Evolutionary conservation across 83 land plant genomes (phyloP), one percentile per base, ranked within the genome.

Genomic region (Larix sibirica): DNA sequence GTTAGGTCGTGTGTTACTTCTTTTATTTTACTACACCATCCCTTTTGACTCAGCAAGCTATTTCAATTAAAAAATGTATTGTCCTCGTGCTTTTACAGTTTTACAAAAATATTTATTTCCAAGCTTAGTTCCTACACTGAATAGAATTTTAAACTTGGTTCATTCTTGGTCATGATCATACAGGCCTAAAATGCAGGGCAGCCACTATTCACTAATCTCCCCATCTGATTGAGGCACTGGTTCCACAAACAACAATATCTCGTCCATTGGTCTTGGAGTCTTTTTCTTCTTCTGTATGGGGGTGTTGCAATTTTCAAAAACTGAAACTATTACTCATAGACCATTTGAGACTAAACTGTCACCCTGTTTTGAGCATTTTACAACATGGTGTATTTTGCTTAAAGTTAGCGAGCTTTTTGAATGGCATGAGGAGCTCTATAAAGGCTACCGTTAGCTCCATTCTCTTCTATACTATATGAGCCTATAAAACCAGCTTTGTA

Each of bases 71-170:
- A 9, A 69, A 69, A 36, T 6, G 42, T 36, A 33, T 40, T 23
- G 4, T 17, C 8, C 44, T 24, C 74, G 0, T 69, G 42, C 40
- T 33, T 69, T 69, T 20, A 8, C 0, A 33, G 4, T 36, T 36
- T 69, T 69, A 33, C 21, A n/a, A 69, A 42, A 36, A 69, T 69
- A 69, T 69, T 69, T 69, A 40, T 69, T 69, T 38, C 18, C 44
- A 38, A 69, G 74, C 74, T 69, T 36, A 17, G 36, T 38, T 69
- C 40, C 17, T 18, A 36, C 40, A 33, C 20, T 16, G 36, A 68
- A 16, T 6, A 69, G 20, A 33, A 69, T 33, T 38, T 69, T n/a
- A 38, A 36, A 69, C 21, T 36, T 36, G 4, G 8, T n/a, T 33
- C 40, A 38, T 36, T 36, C 44, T 33, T 69, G 20, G 3, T 18